A percentile compares a stretch with the other conserved stretches of the same genome.
These are phyloP conservation scores for Solanum paucissectum DNA, from an alignment of 257 asterid genomes.

Conservation along the genomic window DNA sequence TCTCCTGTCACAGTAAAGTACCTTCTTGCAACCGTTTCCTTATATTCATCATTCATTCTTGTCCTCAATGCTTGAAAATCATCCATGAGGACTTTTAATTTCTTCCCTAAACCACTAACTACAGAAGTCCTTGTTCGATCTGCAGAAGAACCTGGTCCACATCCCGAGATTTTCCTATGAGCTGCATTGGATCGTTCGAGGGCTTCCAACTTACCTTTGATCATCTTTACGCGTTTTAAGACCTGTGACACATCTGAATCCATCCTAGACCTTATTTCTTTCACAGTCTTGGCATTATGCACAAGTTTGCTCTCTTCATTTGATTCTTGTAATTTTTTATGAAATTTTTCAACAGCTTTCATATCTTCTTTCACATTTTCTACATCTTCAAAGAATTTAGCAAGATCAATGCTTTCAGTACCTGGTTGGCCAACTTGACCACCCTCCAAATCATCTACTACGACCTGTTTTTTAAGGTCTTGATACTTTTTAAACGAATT, in stretches of 20 bases:
- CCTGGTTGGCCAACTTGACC: not conserved
- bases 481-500: slow-evolving; percentile 26
- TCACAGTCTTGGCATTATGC: slow-evolving; percentile 33
- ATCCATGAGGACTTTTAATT: slow-evolving; percentile 29
- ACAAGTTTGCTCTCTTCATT: slow-evolving; percentile 34
- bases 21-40: slow-evolving; percentile 32
- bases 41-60: slow-evolving; percentile 29
- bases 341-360: slow-evolving; percentile 17
- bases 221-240: slow-evolving; percentile 23
- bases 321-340: slow-evolving; percentile 22
- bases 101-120: slow-evolving; percentile 36
- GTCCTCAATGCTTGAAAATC: slow-evolving; percentile 26
- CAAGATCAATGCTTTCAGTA: slow-evolving; percentile 13
- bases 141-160: slow-evolving; percentile 38
- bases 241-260: slow-evolving; percentile 25
- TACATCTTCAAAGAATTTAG: slow-evolving; percentile 28
- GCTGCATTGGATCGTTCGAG: slow-evolving; percentile 30
- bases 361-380: slow-evolving; percentile 36
- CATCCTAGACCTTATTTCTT: slow-evolving; percentile 26
- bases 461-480: slow-evolving; percentile 26
- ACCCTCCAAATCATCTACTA: slow-evolving; percentile 24
- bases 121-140: slow-evolving; percentile 39
- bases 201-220: slow-evolving; percentile 32
- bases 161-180: slow-evolving; percentile 19
- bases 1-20: slow-evolving; percentile 35